phyloP scores from a whole-genome alignment of 2,329 filamentous ascomycete genomes.

The Coleophoma crateriformis region DNA sequence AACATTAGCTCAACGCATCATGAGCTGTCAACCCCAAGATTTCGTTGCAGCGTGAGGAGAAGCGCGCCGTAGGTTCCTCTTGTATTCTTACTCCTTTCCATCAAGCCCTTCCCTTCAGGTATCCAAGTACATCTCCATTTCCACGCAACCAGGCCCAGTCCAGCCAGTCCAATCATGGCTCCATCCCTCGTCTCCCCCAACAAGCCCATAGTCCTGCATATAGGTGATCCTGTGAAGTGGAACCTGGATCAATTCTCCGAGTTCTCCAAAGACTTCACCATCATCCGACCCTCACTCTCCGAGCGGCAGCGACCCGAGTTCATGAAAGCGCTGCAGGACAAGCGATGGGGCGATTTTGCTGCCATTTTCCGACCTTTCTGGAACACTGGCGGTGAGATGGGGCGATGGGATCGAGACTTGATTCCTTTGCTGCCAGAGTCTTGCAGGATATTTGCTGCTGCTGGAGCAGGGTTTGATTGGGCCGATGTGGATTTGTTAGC shows the following conservation, averaged over 20 bases:
- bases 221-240: conserved; percentile 27
- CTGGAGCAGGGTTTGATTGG: conserved; percentile 60
- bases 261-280: conserved; percentile 33
- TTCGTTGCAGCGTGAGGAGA: too few species aligned
- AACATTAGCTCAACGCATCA: too few species aligned
- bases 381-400: conserved; percentile 62
- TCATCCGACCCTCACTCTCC: conserved; percentile 42
- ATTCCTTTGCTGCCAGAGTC: conserved; percentile 46
- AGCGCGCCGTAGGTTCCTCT: too few species aligned
- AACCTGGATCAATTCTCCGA: conserved; percentile 19
- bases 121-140: too few species aligned
- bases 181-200: neutral
- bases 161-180: too few species aligned
- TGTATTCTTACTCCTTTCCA: too few species aligned
- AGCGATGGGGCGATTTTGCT: conserved; percentile 48
- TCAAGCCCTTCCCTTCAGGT: too few species aligned
- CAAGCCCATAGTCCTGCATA: conserved; percentile 25
- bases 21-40: too few species aligned
- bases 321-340: conserved; percentile 40
- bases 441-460: conserved; percentile 51
- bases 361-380: conserved; percentile 53
- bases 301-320: conserved; percentile 48
- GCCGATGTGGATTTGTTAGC: conserved; percentile 55
- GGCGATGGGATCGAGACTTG: conserved; percentile 54
- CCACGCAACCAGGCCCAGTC: too few species aligned